A percentile compares a stretch with the other conserved stretches of the same genome.
phyloP scores from a whole-genome alignment of 495 filamentous ascomycete species.

The Tuber calosporum region DNA sequence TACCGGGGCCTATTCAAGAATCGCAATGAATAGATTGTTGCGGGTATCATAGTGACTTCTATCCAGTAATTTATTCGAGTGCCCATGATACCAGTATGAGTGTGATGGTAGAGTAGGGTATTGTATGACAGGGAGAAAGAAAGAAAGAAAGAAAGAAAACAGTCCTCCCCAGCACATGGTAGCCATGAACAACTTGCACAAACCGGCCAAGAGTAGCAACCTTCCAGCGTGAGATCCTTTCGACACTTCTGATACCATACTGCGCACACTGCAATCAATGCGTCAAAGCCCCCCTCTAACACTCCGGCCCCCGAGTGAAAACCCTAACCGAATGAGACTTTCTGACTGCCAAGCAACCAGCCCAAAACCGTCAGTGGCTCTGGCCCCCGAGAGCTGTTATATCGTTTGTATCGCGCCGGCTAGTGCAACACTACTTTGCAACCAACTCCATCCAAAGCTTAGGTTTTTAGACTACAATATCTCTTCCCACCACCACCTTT shows the following conservation, averaged over 20 bases:
- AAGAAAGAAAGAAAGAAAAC: too few relatives aligned
- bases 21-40: not conserved
- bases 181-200: not conserved
- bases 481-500: constrained; percentile 12
- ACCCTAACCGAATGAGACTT: constrained; percentile 9
- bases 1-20: too few relatives aligned
- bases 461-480: not conserved
- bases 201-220: not conserved
- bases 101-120: not conserved
- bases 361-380: not conserved
- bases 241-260: not conserved
- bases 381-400: not conserved
- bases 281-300: not conserved
- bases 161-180: not conserved
- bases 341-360: constrained; percentile 10
- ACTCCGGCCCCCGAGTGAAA: not conserved
- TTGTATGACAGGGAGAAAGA: too few relatives aligned
- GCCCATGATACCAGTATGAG: not conserved
- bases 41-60: not conserved
- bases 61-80: not conserved
- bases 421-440: too few relatives aligned
- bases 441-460: not conserved
- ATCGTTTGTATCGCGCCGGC: not conserved
- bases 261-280: not conserved
- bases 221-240: not conserved